These are phyloP conservation scores for Teratosphaeria zuluensis DNA, from an alignment of 2,329 filamentous ascomycete species.

Conservation along the genomic window DNA sequence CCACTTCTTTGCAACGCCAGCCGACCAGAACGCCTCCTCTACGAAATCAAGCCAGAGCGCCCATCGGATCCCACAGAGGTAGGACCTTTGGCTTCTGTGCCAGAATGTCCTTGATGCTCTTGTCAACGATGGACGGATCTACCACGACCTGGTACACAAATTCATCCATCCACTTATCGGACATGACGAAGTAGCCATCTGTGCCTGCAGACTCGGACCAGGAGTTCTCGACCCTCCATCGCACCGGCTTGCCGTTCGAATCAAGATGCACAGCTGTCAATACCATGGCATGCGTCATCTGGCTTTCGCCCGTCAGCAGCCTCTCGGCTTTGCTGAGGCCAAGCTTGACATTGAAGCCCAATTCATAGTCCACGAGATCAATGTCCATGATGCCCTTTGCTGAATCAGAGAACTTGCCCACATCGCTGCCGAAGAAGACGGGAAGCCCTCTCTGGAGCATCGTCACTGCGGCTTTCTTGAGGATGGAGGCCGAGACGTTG, in stretches of 20 bases:
- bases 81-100: conserved; percentile 60
- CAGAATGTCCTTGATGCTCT: conserved; percentile 60
- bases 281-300: conserved; percentile 92
- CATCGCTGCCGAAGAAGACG: conserved; percentile 82
- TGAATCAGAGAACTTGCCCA: conserved; percentile 69
- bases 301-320: conserved; percentile 61
- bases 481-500: conserved; percentile 64
- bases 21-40: not conserved
- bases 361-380: conserved; percentile 60
- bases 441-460: conserved; percentile 73
- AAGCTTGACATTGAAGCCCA: conserved; percentile 71
- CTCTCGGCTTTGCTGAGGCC: conserved; percentile 68
- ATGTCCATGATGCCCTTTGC: conserved; percentile 69
- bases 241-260: conserved; percentile 51
- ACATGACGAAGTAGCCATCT: conserved; percentile 86
- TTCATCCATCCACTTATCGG: conserved; percentile 53
- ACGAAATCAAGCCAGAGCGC: conserved; percentile 24
- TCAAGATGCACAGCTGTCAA: conserved; percentile 76
- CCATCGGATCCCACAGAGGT: conserved; percentile 41
- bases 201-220: conserved; percentile 63
- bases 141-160: conserved; percentile 83
- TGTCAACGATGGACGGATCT: conserved; percentile 51
- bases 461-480: conserved; percentile 63
- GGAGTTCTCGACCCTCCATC: conserved; percentile 82
- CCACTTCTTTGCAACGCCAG: not conserved